Evolutionary conservation across 352 stramenopile species (phyloP).

Genomic region (Peronospora tabacina): DNA sequence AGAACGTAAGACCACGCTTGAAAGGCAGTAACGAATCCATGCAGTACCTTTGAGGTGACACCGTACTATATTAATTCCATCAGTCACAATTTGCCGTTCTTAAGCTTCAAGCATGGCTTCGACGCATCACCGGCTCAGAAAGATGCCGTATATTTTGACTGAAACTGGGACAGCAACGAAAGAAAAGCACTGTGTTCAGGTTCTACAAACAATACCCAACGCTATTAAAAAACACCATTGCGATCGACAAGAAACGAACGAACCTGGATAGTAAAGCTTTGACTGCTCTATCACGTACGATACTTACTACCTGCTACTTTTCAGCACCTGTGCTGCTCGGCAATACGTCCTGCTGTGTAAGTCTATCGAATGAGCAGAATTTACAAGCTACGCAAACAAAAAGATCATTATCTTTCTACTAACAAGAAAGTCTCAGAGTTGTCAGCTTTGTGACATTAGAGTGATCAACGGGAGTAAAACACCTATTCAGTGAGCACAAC

Average conservation of each 20-base stretch:
- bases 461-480: neutral
- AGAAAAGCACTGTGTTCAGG: constrained; percentile 49
- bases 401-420: constrained; percentile 3
- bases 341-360: constrained; percentile 82
- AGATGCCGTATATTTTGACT: constrained; percentile 61
- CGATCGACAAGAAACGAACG: constrained; percentile 96
- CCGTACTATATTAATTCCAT: constrained; percentile 11
- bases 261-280: constrained; percentile 88
- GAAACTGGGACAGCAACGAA: constrained; percentile 62
- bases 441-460: constrained; percentile 19
- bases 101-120: constrained; percentile 28
- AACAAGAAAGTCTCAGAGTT: neutral
- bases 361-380: constrained; percentile 51
- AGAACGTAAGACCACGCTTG: constrained; percentile 13
- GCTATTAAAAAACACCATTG: constrained; percentile 93
- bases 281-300: constrained; percentile 88
- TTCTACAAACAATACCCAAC: constrained; percentile 32
- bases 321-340: constrained; percentile 78
- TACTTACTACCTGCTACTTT: constrained; percentile 19
- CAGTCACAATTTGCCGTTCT: constrained; percentile 1
- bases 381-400: constrained; percentile 2
- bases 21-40: constrained; percentile 13
- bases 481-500: constrained; percentile 1
- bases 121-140: constrained; percentile 30
- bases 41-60: constrained; percentile 14